Conservation (phyloP, 2,329 filamentous ascomycete genomes). For the Fusarium circinatum region DNA sequence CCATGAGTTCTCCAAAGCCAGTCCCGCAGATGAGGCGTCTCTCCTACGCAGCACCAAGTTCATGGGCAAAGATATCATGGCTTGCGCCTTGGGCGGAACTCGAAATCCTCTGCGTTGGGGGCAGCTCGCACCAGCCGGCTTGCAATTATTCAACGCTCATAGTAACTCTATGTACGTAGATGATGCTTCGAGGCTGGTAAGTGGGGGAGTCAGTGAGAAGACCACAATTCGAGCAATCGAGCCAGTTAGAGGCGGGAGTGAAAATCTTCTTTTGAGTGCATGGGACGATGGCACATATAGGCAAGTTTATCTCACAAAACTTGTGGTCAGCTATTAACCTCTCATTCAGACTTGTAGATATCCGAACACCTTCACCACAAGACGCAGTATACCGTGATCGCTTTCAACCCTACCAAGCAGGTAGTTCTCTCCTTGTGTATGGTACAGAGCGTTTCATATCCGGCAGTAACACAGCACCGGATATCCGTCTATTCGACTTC, state of each 20-base stretch:
- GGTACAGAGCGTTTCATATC: constrained; percentile 63
- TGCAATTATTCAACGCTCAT: constrained; percentile 50
- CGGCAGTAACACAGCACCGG: constrained; percentile 56
- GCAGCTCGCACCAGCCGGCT: constrained; percentile 57
- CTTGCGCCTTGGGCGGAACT: constrained; percentile 57
- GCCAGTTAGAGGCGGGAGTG: constrained; percentile 52
- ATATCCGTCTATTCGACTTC: constrained; percentile 65
- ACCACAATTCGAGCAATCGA: constrained; percentile 59
- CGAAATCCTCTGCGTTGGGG: constrained; percentile 57
- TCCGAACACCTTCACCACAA: constrained; percentile 58
- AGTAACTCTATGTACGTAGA: constrained; percentile 43
- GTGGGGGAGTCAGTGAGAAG: constrained; percentile 47
- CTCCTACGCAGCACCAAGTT: constrained; percentile 54
- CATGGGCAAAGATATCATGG: constrained; percentile 57
- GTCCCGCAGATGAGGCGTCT: constrained; percentile 34
- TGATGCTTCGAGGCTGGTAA: constrained; percentile 24
- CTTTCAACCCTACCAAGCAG: constrained; percentile 58
- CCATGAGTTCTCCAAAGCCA: constrained; percentile 41
- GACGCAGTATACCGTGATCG: constrained; percentile 64
- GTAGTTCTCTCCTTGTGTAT: constrained; percentile 60
- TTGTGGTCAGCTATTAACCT: background rate
- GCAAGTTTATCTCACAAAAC: constrained; percentile 23
- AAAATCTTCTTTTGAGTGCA: constrained; percentile 59
- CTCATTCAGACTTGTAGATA: constrained; percentile 55
- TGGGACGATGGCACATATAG: constrained; percentile 65